These are phyloP conservation scores for Termitomyces sp. DNA, from an alignment of 768 basidiomycete species.

Conservation along the genomic window DNA sequence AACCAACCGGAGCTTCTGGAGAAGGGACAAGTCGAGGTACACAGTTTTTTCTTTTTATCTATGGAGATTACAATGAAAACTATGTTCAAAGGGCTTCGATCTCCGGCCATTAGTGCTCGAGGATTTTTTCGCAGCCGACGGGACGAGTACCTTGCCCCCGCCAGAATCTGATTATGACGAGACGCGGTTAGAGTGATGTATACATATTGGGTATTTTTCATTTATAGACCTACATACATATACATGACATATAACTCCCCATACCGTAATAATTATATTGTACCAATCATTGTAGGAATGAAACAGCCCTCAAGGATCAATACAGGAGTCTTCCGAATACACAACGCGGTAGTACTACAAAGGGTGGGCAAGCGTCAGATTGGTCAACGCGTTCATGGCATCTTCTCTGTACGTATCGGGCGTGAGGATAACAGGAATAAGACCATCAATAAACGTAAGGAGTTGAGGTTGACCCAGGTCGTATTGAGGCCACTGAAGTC, in stretches of 20 bases:
- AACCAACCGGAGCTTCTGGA: slow-evolving; percentile 35
- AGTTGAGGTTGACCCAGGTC: slow-evolving; percentile 25
- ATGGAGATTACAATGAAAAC: background rate
- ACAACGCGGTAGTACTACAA: too few relatives aligned
- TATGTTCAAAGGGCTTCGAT: slow-evolving; percentile 57
- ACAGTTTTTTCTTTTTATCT: background rate
- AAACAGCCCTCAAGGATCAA: background rate
- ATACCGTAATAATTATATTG: slow-evolving; percentile 11
- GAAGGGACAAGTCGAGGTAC: slow-evolving; percentile 45
- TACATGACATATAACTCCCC: slow-evolving; percentile 4
- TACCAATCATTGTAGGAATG: background rate
- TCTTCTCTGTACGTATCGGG: slow-evolving; percentile 38
- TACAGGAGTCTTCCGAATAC: background rate
- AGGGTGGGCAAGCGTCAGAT: slow-evolving; percentile 26
- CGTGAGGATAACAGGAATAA: slow-evolving; percentile 26
- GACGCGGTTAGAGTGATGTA: slow-evolving; percentile 14
- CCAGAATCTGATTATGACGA: slow-evolving; percentile 13
- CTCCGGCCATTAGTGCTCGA: slow-evolving; percentile 64
- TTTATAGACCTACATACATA: slow-evolving; percentile 6
- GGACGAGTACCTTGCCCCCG: slow-evolving; percentile 30
- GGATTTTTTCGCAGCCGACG: slow-evolving; percentile 59
- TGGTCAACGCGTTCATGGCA: slow-evolving; percentile 29
- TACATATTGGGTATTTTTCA: slow-evolving; percentile 1
- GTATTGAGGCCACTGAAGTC: slow-evolving; percentile 40
- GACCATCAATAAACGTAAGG: slow-evolving; percentile 34